phyloP scores from a whole-genome alignment of 305 asterid genomes.

The Fraxinus albicans region DNA sequence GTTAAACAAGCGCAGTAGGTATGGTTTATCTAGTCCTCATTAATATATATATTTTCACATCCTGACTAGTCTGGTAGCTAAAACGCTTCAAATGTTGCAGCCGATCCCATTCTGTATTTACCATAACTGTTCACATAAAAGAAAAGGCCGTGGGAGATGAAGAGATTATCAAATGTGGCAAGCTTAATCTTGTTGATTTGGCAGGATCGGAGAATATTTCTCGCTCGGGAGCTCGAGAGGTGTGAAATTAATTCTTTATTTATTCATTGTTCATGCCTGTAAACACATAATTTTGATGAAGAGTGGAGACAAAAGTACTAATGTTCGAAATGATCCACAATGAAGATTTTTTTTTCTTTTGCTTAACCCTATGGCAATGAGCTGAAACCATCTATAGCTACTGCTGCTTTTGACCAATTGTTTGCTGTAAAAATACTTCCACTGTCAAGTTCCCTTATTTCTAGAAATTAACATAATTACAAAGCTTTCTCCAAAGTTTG shows the following conservation, averaged over 20 bases:
- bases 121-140: conserved; percentile 70
- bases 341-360: conserved; percentile 2
- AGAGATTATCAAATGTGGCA: conserved; percentile 83
- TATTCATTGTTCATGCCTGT: neutral
- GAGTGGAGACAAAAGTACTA: neutral
- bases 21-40: conserved; percentile 15
- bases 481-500: neutral
- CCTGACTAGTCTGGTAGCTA: neutral
- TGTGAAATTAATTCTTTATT: conserved; percentile 20
- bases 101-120: conserved; percentile 83
- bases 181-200: conserved; percentile 88
- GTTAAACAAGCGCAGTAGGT: conserved; percentile 80
- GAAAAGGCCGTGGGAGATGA: conserved; percentile 74
- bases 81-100: conserved; percentile 39
- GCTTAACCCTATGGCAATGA: neutral
- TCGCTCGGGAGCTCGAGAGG: conserved; percentile 91
- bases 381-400: neutral
- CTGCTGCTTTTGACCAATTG: neutral
- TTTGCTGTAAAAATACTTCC: neutral
- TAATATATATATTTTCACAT: neutral
- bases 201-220: conserved; percentile 87
- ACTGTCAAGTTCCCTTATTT: neutral
- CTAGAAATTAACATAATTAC: neutral
- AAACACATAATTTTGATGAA: conserved; percentile 7
- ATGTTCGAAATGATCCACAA: neutral